Evolutionary conservation across 148 eudicot genomes (phyloP).

Genomic region (Chenopodium suecicum): DNA sequence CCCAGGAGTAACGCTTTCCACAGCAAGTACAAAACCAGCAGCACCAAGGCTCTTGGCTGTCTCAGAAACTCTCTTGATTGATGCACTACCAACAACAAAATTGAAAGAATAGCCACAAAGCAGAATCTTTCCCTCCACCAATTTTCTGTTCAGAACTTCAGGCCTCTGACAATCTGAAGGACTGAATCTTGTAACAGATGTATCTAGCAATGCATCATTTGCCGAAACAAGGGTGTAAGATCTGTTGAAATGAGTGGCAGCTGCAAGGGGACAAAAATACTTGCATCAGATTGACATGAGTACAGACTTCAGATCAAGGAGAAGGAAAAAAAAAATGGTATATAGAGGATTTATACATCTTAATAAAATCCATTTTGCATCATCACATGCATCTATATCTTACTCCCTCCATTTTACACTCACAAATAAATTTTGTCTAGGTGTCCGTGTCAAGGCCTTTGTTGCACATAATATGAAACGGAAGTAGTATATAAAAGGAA

Average conservation of each 20-base stretch:
- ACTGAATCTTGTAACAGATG: slow-evolving; percentile 60
- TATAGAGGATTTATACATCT: neutral
- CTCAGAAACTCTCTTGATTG: slow-evolving; percentile 84
- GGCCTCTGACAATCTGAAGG: slow-evolving; percentile 96
- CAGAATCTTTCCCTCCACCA: slow-evolving; percentile 88
- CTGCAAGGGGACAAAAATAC: slow-evolving; percentile 41
- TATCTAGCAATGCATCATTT: slow-evolving; percentile 76
- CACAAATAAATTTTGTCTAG: too few relatives aligned
- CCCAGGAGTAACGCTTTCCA: slow-evolving; percentile 89
- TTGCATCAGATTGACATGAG: slow-evolving; percentile 19
- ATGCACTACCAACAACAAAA: slow-evolving; percentile 83
- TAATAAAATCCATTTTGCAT: neutral
- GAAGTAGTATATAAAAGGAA: neutral
- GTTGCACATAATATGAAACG: too few relatives aligned
- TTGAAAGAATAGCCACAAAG: slow-evolving; percentile 98
- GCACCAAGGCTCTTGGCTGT: slow-evolving; percentile 92
- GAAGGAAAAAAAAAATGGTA: neutral
- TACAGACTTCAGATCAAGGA: neutral
- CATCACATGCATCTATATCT: too few relatives aligned
- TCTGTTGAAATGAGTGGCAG: slow-evolving; percentile 70
- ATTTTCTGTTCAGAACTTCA: slow-evolving; percentile 72
- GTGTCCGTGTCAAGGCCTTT: too few relatives aligned
- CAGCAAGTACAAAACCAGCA: slow-evolving; percentile 93
- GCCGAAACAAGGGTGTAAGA: slow-evolving; percentile 84
- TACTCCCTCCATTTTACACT: too few relatives aligned